Percentiles rank a stretch among this genome's conserved stretches.
phyloP scores from a whole-genome alignment of 2,329 filamentous ascomycete genomes.

The Phaeomoniella chlamydospora region DNA sequence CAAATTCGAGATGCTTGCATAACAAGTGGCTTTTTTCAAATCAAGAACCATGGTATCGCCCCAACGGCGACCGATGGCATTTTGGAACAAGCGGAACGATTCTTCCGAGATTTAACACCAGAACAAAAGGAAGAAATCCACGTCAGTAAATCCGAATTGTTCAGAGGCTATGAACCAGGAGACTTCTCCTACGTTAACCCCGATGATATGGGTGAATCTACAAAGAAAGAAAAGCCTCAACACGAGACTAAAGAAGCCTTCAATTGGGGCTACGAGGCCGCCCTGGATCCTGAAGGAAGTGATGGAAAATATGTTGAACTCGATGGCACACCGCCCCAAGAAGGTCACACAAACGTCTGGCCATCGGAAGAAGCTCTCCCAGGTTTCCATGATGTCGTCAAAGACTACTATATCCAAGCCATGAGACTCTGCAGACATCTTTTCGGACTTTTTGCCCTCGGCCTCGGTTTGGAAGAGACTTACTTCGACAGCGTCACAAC shows the following conservation, averaged over 20 bases:
- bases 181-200: slow-evolving; percentile 10
- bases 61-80: slow-evolving; percentile 23
- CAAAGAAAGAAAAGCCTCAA: background rate
- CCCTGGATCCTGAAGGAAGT: slow-evolving; percentile 7
- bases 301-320: slow-evolving; percentile 11
- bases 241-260: slow-evolving; percentile 12
- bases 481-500: slow-evolving; percentile 41
- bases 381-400: slow-evolving; percentile 31
- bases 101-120: slow-evolving; percentile 24
- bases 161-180: slow-evolving; percentile 11
- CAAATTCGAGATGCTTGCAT: slow-evolving; percentile 29
- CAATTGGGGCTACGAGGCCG: slow-evolving; percentile 12
- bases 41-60: slow-evolving; percentile 34
- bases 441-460: slow-evolving; percentile 39
- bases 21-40: slow-evolving; percentile 39
- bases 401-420: slow-evolving; percentile 33
- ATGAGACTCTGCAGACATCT: slow-evolving; percentile 37
- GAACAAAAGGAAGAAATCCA: slow-evolving; percentile 6
- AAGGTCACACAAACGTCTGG: slow-evolving; percentile 10
- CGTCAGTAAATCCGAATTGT: slow-evolving; percentile 5
- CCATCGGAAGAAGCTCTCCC: slow-evolving; percentile 9
- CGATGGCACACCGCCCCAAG: slow-evolving; percentile 7
- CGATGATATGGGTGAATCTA: slow-evolving; percentile 5
- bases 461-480: slow-evolving; percentile 36
- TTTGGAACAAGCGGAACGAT: slow-evolving; percentile 25